Evolutionary conservation across 192 early-diverging fungal genomes (phyloP), one percentile per base, ranked within the genome.

Genomic region (Podila horticola): DNA sequence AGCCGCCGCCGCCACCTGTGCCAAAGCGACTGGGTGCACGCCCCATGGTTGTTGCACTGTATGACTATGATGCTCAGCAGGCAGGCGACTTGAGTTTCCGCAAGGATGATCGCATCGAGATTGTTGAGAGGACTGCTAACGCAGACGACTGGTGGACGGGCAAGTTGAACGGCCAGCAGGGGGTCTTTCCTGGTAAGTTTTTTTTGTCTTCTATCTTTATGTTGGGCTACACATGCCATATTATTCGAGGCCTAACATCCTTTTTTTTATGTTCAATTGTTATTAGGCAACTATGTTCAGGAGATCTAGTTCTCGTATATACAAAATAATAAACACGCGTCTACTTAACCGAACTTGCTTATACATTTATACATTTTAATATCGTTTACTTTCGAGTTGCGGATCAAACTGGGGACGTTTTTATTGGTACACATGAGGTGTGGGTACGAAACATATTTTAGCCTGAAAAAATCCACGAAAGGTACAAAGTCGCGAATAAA

Each of bases 131-230:
- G 55, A 92, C 92, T 5, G 72, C 55, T 20, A 88, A 86, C 66
- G 74, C 79, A 7, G 87, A 95, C 62, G 94, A 95, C 66, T 95
- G 94, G 94, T 95, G 94, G 94, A 95, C 92, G 5, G 94, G 94
- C 19, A 84, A 79, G 20, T 75, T 91, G 24, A 85, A 89, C 65
- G 91, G 91, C 19, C 60, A 65, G 17, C 69, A 72, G 12, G 93
- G 93, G 30, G 85, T 92, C n/a, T 94, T 94, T 83, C 93, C 93
- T 68, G 93, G 92, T 69, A 92, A 83, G 66, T 5, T 51, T 20
- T 55, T 67, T 57, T 30, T 31, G 1, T 51, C 7, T 20, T 52
- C n/a, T n/a, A n/a, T n/a, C n/a, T 31, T 30, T 33, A 1, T 34
- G 1, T 45, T 17, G 41, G 15, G 41, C 10, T 36, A 10, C 34